A percentile compares a stretch with the other conserved stretches of the same genome.
Conservation (phyloP, 495 filamentous ascomycete genomes). For the Penicillium alfredii region DNA sequence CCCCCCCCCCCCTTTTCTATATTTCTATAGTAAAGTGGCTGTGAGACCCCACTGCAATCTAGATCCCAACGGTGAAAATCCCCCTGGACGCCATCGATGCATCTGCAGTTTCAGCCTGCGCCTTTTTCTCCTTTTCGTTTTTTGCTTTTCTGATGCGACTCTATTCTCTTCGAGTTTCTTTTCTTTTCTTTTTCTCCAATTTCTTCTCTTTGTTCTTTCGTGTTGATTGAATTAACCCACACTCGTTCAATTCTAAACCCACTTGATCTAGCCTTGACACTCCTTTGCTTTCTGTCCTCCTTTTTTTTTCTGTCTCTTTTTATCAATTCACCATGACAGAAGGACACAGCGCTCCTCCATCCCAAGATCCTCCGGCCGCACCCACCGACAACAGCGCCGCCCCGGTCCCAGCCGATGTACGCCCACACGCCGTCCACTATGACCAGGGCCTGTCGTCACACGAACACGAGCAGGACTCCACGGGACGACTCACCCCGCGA, state of each 20-base stretch:
- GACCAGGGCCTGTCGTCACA: slow-evolving; percentile 3
- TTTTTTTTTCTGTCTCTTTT: slow-evolving; percentile 2
- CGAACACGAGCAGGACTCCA: slow-evolving; percentile 24
- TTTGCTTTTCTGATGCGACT: no score
- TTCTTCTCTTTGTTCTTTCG: no score
- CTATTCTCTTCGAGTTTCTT: no score
- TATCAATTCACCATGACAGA: slow-evolving; percentile 13
- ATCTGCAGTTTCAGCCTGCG: no score
- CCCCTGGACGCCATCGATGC: no score
- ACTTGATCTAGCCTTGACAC: slow-evolving; percentile 2
- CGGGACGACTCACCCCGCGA: slow-evolving; percentile 27
- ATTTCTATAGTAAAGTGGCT: no score
- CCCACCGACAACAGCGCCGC: slow-evolving; percentile 14
- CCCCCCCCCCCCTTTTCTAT: no score
- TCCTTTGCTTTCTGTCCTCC: slow-evolving; percentile 3
- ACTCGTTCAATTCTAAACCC: not conserved
- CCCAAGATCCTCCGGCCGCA: slow-evolving; percentile 12
- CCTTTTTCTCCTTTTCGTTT: no score
- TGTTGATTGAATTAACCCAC: no score
- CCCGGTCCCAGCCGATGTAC: slow-evolving; percentile 25
- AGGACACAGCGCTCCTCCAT: slow-evolving; percentile 13
- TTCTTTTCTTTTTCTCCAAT: no score
- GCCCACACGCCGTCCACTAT: slow-evolving; percentile 18
- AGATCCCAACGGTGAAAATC: no score
- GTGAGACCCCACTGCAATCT: no score